Evolutionary conservation across 2,329 filamentous ascomycete species (phyloP).

Genomic region (Hirsutella rhossiliensis): DNA sequence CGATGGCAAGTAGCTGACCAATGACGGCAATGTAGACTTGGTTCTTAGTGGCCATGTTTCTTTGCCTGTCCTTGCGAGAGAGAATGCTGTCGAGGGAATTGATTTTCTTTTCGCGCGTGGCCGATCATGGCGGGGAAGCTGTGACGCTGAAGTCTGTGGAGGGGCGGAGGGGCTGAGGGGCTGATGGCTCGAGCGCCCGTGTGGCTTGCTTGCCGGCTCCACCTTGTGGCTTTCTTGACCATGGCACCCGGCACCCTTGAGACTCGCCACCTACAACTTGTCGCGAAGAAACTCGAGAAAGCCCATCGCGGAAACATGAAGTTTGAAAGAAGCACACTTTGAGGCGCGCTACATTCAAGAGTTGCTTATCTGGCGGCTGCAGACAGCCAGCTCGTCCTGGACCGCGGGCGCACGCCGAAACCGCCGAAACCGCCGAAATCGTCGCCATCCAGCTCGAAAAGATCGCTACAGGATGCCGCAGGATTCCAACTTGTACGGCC

Average conservation of each 20-base stretch:
- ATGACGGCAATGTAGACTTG: constrained; percentile 42
- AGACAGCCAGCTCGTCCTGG: background rate
- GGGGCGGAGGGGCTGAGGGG: too few species aligned
- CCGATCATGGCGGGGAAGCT: background rate
- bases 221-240: too few species aligned
- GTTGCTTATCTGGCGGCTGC: too few species aligned
- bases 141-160: background rate
- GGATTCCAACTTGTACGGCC: constrained; percentile 66
- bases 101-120: background rate
- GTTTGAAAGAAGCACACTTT: too few species aligned
- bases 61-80: background rate
- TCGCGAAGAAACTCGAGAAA: too few species aligned
- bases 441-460: too few species aligned
- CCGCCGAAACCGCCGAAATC: background rate
- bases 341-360: too few species aligned
- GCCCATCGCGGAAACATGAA: too few species aligned
- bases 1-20: constrained; percentile 18
- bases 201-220: background rate
- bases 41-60: constrained; percentile 29
- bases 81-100: background rate
- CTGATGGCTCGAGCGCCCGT: background rate
- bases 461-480: constrained; percentile 35
- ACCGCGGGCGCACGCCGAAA: background rate
- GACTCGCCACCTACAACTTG: too few species aligned
- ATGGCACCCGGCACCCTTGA: too few species aligned